Evolutionary conservation across 2,329 filamentous ascomycete genomes (phyloP).

Genomic region (Cladosporium sphaerospermum): DNA sequence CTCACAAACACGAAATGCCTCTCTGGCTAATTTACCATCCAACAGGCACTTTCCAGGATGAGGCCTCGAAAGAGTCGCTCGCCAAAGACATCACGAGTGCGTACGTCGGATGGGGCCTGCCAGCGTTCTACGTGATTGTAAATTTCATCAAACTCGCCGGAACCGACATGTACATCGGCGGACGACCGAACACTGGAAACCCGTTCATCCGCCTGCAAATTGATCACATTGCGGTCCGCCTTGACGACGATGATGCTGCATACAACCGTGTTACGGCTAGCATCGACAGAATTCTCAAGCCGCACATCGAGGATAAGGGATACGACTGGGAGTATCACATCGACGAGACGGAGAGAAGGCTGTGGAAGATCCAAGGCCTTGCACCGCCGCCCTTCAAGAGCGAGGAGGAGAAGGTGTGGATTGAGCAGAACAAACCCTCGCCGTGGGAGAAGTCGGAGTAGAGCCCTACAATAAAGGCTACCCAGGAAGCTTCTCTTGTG

Average conservation of each 20-base stretch:
- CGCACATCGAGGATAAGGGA: constrained; percentile 36
- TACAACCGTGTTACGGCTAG: constrained; percentile 17
- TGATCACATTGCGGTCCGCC: constrained; percentile 28
- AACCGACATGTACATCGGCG: constrained; percentile 29
- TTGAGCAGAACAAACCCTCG: constrained; percentile 19
- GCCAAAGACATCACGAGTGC: constrained; percentile 36
- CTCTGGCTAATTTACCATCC: constrained; percentile 41
- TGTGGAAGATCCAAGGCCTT: constrained; percentile 42
- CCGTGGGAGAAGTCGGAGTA: constrained; percentile 13
- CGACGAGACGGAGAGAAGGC: constrained; percentile 36
- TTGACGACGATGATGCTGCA: constrained; percentile 14
- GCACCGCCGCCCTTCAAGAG: constrained; percentile 32
- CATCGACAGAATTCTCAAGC: constrained; percentile 34
- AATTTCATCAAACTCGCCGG: constrained; percentile 32
- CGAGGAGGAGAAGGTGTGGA: constrained; percentile 34
- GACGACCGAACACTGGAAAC: constrained; percentile 16
- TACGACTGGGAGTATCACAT: constrained; percentile 42
- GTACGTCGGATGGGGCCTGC: constrained; percentile 33
- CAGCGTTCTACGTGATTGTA: constrained; percentile 41
- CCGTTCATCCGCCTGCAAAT: constrained; percentile 36
- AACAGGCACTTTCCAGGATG: constrained; percentile 28
- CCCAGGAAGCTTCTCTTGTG: too few species aligned
- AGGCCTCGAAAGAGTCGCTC: constrained; percentile 27
- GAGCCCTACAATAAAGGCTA: too few species aligned
- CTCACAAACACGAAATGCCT: constrained; percentile 30